These are phyloP conservation scores for Niveomyces coronatus DNA, from an alignment of 2,329 filamentous ascomycete genomes.

Conservation along the genomic window DNA sequence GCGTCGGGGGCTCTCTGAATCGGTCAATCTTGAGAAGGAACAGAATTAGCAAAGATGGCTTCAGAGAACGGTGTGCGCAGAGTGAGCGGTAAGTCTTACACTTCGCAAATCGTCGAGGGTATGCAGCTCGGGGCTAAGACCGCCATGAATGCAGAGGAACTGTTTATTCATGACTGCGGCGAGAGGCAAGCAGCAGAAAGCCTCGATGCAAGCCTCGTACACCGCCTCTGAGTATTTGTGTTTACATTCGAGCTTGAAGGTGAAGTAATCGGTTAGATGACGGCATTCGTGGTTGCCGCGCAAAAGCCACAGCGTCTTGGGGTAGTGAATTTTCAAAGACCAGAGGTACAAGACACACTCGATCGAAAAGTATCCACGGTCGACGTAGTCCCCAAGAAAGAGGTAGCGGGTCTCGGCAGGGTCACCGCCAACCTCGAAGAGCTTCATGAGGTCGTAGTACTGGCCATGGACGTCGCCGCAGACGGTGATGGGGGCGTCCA, in stretches of 20 bases:
- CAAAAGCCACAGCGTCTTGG: slow-evolving; percentile 91
- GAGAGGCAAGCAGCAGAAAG: slow-evolving; percentile 86
- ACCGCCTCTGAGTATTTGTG: slow-evolving; percentile 97
- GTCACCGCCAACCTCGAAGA: slow-evolving; percentile 96
- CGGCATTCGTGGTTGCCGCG: slow-evolving; percentile 98
- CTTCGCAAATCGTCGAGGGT: slow-evolving; percentile 88
- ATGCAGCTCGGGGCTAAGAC: slow-evolving; percentile 89
- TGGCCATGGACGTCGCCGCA: slow-evolving; percentile 98
- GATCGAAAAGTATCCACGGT: slow-evolving; percentile 97
- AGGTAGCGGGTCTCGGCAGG: slow-evolving; percentile 93
- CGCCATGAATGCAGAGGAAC: slow-evolving; percentile 96
- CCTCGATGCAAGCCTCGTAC: slow-evolving; percentile 97
- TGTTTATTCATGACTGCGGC: slow-evolving; percentile 99
- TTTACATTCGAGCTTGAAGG: slow-evolving; percentile 99
- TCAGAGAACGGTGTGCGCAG: not conserved
- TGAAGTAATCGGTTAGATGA: slow-evolving; percentile 99
- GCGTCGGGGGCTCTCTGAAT: slow-evolving; percentile 93
- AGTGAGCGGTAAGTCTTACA: slow-evolving; percentile 37
- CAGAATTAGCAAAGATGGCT: slow-evolving; percentile 12
- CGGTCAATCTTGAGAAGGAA: slow-evolving; percentile 65
- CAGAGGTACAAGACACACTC: slow-evolving; percentile 98
- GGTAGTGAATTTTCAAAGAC: slow-evolving; percentile 98
- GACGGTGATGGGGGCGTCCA: slow-evolving; percentile 98
- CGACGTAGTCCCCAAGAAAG: slow-evolving; percentile 96
- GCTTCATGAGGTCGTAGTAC: slow-evolving; percentile 99